phyloP scores from a whole-genome alignment of 768 basidiomycete species.

The Suillus discolor region DNA sequence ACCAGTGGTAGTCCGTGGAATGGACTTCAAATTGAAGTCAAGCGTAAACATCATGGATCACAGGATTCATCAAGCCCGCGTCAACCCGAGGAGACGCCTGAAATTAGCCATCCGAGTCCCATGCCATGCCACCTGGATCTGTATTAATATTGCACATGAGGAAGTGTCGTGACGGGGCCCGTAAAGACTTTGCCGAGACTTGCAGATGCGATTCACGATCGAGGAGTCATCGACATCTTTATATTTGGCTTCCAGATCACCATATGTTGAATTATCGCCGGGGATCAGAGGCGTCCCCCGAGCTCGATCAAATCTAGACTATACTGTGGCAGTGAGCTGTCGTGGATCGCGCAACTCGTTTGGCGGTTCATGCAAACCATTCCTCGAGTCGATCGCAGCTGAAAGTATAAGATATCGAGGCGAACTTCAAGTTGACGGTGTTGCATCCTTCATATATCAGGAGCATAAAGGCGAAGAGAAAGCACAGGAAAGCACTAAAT shows the following conservation, averaged over 20 bases:
- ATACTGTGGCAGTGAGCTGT: not conserved
- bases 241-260: not conserved
- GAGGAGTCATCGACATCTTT: not conserved
- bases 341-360: not conserved
- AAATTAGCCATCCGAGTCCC: not conserved
- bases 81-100: not conserved
- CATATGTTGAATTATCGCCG: not conserved
- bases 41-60: not conserved
- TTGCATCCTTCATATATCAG: not conserved
- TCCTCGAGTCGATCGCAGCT: too few species aligned
- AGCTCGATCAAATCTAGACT: not conserved
- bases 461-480: not conserved
- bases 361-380: not conserved
- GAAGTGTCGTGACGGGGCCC: not conserved
- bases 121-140: not conserved
- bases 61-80: not conserved
- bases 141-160: not conserved
- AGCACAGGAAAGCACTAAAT: not conserved
- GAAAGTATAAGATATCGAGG: too few species aligned
- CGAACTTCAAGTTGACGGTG: too few species aligned
- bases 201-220: not conserved
- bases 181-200: not conserved
- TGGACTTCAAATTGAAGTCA: not conserved
- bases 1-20: not conserved
- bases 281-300: not conserved